These are phyloP conservation scores for Grosmannia clavigera DNA, from an alignment of 2,329 filamentous ascomycete genomes.

Conservation along the genomic window DNA sequence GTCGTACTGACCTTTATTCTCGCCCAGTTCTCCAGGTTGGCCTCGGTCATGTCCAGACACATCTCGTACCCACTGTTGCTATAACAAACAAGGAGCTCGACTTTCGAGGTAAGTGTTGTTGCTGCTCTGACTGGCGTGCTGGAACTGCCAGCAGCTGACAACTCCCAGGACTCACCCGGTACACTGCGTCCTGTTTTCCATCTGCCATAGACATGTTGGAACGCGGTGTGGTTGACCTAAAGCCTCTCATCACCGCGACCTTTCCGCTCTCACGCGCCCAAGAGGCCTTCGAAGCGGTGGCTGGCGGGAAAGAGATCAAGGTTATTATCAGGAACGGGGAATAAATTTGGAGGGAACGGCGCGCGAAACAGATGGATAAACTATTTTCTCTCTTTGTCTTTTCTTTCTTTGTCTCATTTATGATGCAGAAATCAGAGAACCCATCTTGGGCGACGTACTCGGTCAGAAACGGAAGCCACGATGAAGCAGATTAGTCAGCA, in stretches of 20 bases:
- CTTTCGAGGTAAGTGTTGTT: slow-evolving; percentile 50
- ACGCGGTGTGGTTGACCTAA: slow-evolving; percentile 62
- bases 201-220: slow-evolving; percentile 67
- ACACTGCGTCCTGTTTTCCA: slow-evolving; percentile 76
- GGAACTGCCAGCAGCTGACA: neutral
- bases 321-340: slow-evolving; percentile 35
- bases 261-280: slow-evolving; percentile 75
- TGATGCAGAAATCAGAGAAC: neutral
- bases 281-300: slow-evolving; percentile 74
- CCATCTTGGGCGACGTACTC: too few relatives aligned
- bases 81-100: slow-evolving; percentile 83
- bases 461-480: too few relatives aligned
- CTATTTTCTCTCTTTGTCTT: too few relatives aligned
- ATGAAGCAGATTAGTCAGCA: too few relatives aligned
- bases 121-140: neutral
- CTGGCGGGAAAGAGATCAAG: slow-evolving; percentile 66
- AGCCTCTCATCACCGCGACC: slow-evolving; percentile 66
- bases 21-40: slow-evolving; percentile 55
- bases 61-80: slow-evolving; percentile 83
- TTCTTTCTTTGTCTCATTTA: too few relatives aligned
- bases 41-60: slow-evolving; percentile 69
- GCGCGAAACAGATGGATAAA: neutral
- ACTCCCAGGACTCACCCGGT: slow-evolving; percentile 48
- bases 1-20: neutral
- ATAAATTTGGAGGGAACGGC: neutral